Evolutionary conservation across 768 basidiomycete genomes (phyloP), one percentile per base, ranked within the genome.

Genomic region (Pulveroboletus frians): DNA sequence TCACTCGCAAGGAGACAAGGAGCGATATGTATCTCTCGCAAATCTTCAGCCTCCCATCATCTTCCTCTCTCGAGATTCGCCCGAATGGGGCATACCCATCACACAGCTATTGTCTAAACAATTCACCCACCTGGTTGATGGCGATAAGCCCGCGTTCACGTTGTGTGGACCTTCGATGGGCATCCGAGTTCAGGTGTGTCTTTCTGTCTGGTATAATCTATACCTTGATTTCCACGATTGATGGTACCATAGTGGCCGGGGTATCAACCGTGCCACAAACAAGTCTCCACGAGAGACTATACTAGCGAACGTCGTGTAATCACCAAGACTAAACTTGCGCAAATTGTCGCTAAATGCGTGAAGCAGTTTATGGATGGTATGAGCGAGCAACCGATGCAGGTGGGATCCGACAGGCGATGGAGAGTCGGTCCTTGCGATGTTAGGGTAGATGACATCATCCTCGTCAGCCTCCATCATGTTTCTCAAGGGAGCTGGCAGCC

Each of bases 401-500:
- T 13, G 0, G 50, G 48, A 9, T 44, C 56, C 1, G 53, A 58
- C 23, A 8, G 0, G 8, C 34, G 1, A 27, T 63, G 62, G 62
- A 53, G 39, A 21, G 39, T 63, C 13, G 59, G 62, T 9, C 34
- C 47, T 0, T 15, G 8, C 5, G 23, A 27, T 3, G 53, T 60
- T 18, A 40, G 5, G 7, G 32, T 50, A 4, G 51, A 59, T 5
- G 51, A 61, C 18, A 13, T 58, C 35, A 68, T 81, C 41, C 79
- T 89, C 36, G 81, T 88, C 55, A 82, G 84, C 56, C 76, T 88
- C 36, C 84, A 87, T 66, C 86, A 88, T 52, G 85, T 88, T 43
- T 86, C 84, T 8, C 77, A 83, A 67, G 86, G 86, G 14, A 83
- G 81, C 55, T 88, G 86, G 85, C 85, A 88, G 54, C 84, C 84